These are phyloP conservation scores for Brasenia schreberi DNA, from an alignment of 164 flowering plant genomes.

Conservation along the genomic window DNA sequence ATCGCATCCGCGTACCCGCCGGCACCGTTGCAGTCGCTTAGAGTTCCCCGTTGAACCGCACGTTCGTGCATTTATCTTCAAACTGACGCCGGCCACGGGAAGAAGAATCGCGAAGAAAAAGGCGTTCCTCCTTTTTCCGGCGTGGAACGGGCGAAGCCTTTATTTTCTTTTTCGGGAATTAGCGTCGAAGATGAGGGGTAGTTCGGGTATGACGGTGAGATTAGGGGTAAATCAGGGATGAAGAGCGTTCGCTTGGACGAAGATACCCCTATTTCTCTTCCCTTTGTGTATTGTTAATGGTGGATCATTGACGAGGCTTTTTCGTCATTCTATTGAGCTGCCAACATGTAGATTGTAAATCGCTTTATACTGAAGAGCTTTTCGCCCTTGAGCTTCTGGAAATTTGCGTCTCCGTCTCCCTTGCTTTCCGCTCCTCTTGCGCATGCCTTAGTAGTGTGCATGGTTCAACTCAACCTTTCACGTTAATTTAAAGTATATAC, in stretches of 20 bases:
- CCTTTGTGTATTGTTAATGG: not conserved
- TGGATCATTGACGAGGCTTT: not conserved
- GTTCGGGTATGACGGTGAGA: not conserved
- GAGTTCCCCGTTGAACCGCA: not conserved
- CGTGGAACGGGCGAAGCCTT: not conserved
- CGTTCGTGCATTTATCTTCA: too few relatives aligned
- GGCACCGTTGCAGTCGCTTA: constrained; percentile 1
- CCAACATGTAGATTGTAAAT: not conserved
- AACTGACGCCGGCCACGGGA: not conserved
- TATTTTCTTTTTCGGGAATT: not conserved
- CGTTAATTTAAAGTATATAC: too few relatives aligned
- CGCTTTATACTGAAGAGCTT: not conserved
- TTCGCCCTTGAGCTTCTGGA: not conserved
- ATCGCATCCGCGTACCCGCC: not conserved
- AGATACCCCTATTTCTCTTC: not conserved
- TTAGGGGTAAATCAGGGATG: not conserved
- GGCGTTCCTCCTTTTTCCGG: too few relatives aligned
- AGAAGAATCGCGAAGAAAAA: not conserved
- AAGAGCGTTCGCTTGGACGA: not conserved
- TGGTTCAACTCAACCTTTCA: too few relatives aligned
- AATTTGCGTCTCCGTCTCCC: not conserved
- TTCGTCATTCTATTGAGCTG: not conserved
- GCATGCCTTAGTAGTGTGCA: too few relatives aligned
- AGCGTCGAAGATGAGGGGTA: not conserved
- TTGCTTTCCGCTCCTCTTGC: too few relatives aligned